Base-by-base conservation (phyloP, 225 moss, liverwort and hornwort genomes). In the Thuidium tamariscinum region DNA sequence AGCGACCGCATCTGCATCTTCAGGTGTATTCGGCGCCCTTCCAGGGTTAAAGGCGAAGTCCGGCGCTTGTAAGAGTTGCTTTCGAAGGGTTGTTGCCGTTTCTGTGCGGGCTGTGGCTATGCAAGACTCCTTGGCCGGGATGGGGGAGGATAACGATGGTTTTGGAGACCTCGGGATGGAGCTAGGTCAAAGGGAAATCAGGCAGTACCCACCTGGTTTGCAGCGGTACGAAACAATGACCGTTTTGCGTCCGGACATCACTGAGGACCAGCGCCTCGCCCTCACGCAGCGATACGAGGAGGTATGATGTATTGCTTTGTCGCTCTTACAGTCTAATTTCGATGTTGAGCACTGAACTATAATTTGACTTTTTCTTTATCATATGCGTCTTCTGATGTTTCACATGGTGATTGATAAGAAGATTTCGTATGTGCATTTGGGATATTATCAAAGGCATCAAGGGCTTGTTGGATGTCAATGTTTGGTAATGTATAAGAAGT, bases 151-250 rank as follows among this genome's bases (percentile, higher is more conserved):
- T 26, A 95, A 92, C 79, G 96, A 95, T 34, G 95, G 94, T 4
- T 91, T 94, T 13, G 97, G 94, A 55, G 97, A 95, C 72, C 89
- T 96, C 49, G 94, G 96, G 30, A 86, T 93, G 91, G 95, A 91
- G 75, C 95, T 95, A 83, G 96, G 92, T 52, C 98, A 96, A 78
- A 92, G 97, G 84, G 96, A 99, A 93, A 94, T 97, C 37, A 91
- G 96, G 81, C 97, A 96, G 88, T 99, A 99, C 59, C 98, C 98
- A 57, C 98, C 95, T 29, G 98, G 98, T 61, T 66, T 99, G 94
- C 97, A 99, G 93, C 97, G 96, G 2, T 99, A 99, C 67, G 98
- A 99, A 87, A 99, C 98, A 21, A 99, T 99, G 98, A 93, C 98
- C 52, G 95, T 99, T 14, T 85, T 99, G 91, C 97, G 98, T 52